Percentiles rank a stretch among this genome's conserved stretches.
Conservation (phyloP, 768 basidiomycete genomes). For the Boletales sp. region DNA sequence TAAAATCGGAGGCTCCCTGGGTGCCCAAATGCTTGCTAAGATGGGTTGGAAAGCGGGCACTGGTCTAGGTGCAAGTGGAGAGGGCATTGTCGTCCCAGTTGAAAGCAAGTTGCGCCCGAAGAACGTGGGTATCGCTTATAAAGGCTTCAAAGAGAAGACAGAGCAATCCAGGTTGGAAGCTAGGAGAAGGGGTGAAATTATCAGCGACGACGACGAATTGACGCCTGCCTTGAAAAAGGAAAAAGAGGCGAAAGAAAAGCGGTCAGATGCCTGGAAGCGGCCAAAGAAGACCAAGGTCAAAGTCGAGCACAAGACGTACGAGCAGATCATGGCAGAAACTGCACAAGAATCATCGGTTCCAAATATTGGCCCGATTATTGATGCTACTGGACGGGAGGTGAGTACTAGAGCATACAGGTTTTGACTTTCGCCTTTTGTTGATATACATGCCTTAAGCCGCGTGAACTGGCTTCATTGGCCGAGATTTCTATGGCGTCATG, state of each 20-base stretch:
- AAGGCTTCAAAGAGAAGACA: conserved; percentile 86
- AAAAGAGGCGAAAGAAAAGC: conserved; percentile 55
- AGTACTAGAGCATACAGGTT: conserved; percentile 26
- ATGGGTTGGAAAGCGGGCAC: conserved; percentile 91
- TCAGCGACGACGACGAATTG: conserved; percentile 68
- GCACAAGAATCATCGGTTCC: conserved; percentile 53
- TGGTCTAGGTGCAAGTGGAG: conserved; percentile 70
- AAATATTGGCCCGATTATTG: conserved; percentile 85
- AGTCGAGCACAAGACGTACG: conserved; percentile 94
- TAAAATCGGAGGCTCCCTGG: conserved; percentile 73
- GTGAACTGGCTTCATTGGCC: conserved; percentile 82
- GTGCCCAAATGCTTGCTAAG: conserved; percentile 87
- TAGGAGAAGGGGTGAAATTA: conserved; percentile 62
- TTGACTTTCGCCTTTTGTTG: neutral
- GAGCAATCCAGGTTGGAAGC: conserved; percentile 82
- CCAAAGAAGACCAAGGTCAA: conserved; percentile 82
- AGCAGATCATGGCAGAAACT: conserved; percentile 89
- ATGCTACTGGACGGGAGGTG: conserved; percentile 91
- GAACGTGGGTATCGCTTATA: conserved; percentile 84
- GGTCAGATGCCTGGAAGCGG: conserved; percentile 81
- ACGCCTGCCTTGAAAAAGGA: conserved; percentile 31
- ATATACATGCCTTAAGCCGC: conserved; percentile 47
- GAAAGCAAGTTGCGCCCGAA: conserved; percentile 83
- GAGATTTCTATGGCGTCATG: conserved; percentile 74
- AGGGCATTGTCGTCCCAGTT: conserved; percentile 85